These are phyloP conservation scores for Coniochaeta prunicola DNA, from an alignment of 2,329 filamentous ascomycete species.

Conservation along the genomic window DNA sequence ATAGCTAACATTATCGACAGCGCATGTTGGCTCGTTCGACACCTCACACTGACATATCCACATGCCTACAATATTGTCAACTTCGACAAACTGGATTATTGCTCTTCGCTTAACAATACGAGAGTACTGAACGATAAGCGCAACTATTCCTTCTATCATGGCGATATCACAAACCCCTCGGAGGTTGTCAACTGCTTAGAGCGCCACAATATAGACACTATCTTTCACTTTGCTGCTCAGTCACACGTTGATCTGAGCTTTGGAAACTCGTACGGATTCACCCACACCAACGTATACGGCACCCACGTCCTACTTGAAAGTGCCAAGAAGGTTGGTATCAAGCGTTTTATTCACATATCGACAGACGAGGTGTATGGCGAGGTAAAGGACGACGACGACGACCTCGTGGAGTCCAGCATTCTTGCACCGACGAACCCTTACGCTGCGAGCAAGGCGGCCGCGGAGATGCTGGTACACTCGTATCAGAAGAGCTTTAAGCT, in stretches of 20 bases:
- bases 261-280: conserved; percentile 75
- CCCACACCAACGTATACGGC: conserved; percentile 73
- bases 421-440: conserved; percentile 78
- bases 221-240: conserved; percentile 82
- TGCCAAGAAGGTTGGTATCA: conserved; percentile 63
- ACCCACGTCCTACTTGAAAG: conserved; percentile 78
- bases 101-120: conserved; percentile 74
- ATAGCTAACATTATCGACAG: conserved; percentile 29
- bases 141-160: conserved; percentile 75
- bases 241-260: conserved; percentile 80
- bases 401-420: conserved; percentile 65
- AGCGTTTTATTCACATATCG: conserved; percentile 72
- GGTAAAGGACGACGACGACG: conserved; percentile 63
- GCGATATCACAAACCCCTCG: conserved; percentile 65
- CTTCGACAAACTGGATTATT: conserved; percentile 82
- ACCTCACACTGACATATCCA: conserved; percentile 67
- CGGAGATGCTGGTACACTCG: conserved; percentile 82
- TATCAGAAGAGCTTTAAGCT: conserved; percentile 79
- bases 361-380: conserved; percentile 85
- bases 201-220: conserved; percentile 66
- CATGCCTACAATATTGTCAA: conserved; percentile 71
- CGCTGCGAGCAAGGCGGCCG: conserved; percentile 72
- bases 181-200: conserved; percentile 66
- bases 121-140: conserved; percentile 55
- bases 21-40: conserved; percentile 76